Base-by-base conservation (phyloP, 1,284 basidiomycete genomes). In the Trametes hirsuta region DNA sequence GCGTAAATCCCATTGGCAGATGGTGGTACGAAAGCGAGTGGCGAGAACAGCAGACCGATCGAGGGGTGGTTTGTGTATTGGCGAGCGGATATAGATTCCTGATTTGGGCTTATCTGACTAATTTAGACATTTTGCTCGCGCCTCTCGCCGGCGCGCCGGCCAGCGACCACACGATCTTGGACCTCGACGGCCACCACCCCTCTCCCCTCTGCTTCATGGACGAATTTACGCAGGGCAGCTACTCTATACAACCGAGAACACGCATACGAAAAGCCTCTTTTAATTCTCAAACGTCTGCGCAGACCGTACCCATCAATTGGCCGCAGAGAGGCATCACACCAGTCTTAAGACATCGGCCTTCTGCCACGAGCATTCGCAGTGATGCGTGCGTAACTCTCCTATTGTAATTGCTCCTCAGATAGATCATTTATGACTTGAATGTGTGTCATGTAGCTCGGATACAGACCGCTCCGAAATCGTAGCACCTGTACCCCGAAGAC, bases 1-100 rank as follows among this genome's bases (percentile, higher is more conserved):
- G 75, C 61, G 74, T 77, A 66, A 79, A 79, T 50, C 79, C 80
- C 80, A 84, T 83, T 59, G 57, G 30, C 61, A 54, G 59, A 35
- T 34, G 51, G 53, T 53, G 45, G 56, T 52, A 14, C 18, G 36
- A 30, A 47, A 55, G 53, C 39, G 47, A 42, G 22, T 35, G 21
- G 21, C 14, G 37, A 4, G 4, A 24, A 5, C 21, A 18, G 18
- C 18, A 18, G 18, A 18, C 18, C 18, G 18, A 18, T 18, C 18
- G 18, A 18, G 18, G 18, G 18, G 18, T 18, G 18, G 18, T 18
- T 18, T 18, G 18, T 18, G 18, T 18, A 18, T 18, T 18, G 18
- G 12, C 4, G 39, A 11, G 39, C n/a, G n/a, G 11, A 14, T 40
- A 40, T 11, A 40, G 11, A 12, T 18, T 40, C 39, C 14, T 1